A percentile compares a stretch with the other conserved stretches of the same genome.
Conservation (phyloP, 176 grass and related monocot species). For the Rhynchospora pubera region DNA sequence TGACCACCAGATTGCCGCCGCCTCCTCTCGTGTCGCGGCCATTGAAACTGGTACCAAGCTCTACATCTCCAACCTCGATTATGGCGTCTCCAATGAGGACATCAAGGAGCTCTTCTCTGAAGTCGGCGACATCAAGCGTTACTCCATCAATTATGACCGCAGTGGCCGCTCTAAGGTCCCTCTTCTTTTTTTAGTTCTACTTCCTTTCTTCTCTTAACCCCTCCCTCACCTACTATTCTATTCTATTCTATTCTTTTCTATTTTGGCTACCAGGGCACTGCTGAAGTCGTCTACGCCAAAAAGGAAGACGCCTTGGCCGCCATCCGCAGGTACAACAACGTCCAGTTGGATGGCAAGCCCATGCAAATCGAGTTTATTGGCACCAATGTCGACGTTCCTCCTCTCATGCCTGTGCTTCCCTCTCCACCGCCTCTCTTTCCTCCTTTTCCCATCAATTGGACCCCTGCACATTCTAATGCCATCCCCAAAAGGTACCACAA, state of each 20-base stretch:
- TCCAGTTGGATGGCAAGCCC: slow-evolving; percentile 81
- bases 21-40: too few species aligned
- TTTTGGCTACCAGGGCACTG: slow-evolving; percentile 80
- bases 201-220: too few species aligned
- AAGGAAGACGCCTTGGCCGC: slow-evolving; percentile 71
- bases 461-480: slow-evolving; percentile 6
- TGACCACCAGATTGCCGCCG: slow-evolving; percentile 17
- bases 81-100: slow-evolving; percentile 55
- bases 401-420: slow-evolving; percentile 24
- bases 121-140: slow-evolving; percentile 76
- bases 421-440: not conserved
- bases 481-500: slow-evolving; percentile 14
- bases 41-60: slow-evolving; percentile 46
- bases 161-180: slow-evolving; percentile 71
- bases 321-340: slow-evolving; percentile 69
- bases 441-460: slow-evolving; percentile 18
- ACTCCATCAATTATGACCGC: slow-evolving; percentile 80
- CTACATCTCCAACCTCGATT: slow-evolving; percentile 76
- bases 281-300: slow-evolving; percentile 80
- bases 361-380: slow-evolving; percentile 84
- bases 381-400: slow-evolving; percentile 33
- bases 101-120: slow-evolving; percentile 90
- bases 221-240: too few species aligned
- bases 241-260: too few species aligned
- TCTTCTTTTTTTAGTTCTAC: too few species aligned